Percentiles rank a stretch among this genome's conserved stretches.
Conservation (phyloP, 192 early-diverging fungal species). For the Haplosporangium gracile region DNA sequence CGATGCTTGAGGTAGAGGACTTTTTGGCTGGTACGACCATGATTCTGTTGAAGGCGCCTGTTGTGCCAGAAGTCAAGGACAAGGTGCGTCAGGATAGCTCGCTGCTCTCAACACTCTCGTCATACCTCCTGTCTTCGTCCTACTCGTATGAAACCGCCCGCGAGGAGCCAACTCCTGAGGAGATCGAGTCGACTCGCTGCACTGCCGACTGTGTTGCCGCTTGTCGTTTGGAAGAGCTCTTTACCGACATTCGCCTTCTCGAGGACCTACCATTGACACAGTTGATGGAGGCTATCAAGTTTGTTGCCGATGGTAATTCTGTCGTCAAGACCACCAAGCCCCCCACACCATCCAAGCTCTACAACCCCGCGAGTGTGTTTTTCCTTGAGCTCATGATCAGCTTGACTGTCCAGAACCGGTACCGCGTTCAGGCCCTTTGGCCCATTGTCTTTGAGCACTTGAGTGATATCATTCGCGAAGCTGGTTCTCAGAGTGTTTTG, state of each 20-base stretch:
- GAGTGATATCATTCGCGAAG: slow-evolving; percentile 77
- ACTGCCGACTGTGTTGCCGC: slow-evolving; percentile 77
- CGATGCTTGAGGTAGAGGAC: slow-evolving; percentile 78
- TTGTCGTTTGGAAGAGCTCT: slow-evolving; percentile 79
- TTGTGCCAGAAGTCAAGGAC: slow-evolving; percentile 55
- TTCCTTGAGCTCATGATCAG: slow-evolving; percentile 83
- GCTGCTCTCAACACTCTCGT: slow-evolving; percentile 81
- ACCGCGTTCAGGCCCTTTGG: slow-evolving; percentile 74
- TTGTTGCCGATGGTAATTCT: slow-evolving; percentile 63
- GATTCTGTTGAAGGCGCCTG: slow-evolving; percentile 70
- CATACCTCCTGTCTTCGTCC: slow-evolving; percentile 79
- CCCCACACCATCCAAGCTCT: slow-evolving; percentile 54
- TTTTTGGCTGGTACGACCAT: slow-evolving; percentile 76
- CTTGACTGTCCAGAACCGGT: slow-evolving; percentile 82
- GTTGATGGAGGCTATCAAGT: slow-evolving; percentile 70
- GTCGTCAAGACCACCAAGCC: slow-evolving; percentile 42
- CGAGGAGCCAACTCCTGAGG: slow-evolving; percentile 78
- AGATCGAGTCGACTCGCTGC: slow-evolving; percentile 73
- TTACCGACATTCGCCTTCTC: slow-evolving; percentile 78
- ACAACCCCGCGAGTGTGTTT: slow-evolving; percentile 77
- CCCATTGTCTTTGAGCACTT: slow-evolving; percentile 78
- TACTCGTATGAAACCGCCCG: slow-evolving; percentile 64
- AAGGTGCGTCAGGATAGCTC: slow-evolving; percentile 68
- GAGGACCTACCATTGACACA: slow-evolving; percentile 73
- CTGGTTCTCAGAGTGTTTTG: slow-evolving; percentile 69